Conservation (phyloP, 1,284 basidiomycete species). For the Irpex sp. region DNA sequence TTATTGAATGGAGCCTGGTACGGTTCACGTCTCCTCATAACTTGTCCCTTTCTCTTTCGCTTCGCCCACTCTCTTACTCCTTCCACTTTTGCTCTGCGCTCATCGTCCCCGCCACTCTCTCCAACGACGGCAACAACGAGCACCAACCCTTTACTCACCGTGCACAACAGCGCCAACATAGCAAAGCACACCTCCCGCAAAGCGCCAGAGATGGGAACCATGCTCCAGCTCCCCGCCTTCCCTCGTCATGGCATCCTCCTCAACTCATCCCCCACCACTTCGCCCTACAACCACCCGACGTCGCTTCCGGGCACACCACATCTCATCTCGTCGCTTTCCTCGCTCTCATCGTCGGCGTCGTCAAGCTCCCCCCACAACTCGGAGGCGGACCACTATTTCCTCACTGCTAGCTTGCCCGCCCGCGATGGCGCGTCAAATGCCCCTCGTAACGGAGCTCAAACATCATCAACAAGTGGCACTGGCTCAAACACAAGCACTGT, state of each 20-base stretch:
- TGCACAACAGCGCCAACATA: constrained; percentile 5
- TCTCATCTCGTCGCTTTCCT: constrained; percentile 25
- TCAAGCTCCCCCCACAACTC: constrained; percentile 19
- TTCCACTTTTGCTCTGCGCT: constrained; percentile 31
- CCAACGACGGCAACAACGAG: constrained; percentile 14
- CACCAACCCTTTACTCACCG: constrained; percentile 1
- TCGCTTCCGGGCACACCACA: constrained; percentile 22
- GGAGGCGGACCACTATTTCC: constrained; percentile 26
- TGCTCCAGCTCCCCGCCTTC: constrained; percentile 12
- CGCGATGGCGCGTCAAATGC: constrained; percentile 13
- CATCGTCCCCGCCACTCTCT: constrained; percentile 28
- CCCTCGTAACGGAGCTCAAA: constrained; percentile 14
- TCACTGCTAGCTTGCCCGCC: constrained; percentile 17
- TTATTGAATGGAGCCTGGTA: constrained; percentile 20
- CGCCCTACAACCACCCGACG: constrained; percentile 22
- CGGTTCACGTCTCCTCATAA: constrained; percentile 32
- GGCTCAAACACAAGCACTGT: constrained; percentile 11
- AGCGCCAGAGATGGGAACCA: constrained; percentile 7
- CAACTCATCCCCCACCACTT: constrained; percentile 29
- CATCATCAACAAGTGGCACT: neutral
- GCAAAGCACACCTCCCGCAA: constrained; percentile 5
- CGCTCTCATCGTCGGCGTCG: constrained; percentile 24
- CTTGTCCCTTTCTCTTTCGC: constrained; percentile 12
- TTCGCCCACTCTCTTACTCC: constrained; percentile 30
- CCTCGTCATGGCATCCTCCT: constrained; percentile 30